Percentiles rank a stretch among this genome's conserved stretches.
Conservation (phyloP, 2,329 filamentous ascomycete genomes). For the Coniochaeta pulveracea region DNA sequence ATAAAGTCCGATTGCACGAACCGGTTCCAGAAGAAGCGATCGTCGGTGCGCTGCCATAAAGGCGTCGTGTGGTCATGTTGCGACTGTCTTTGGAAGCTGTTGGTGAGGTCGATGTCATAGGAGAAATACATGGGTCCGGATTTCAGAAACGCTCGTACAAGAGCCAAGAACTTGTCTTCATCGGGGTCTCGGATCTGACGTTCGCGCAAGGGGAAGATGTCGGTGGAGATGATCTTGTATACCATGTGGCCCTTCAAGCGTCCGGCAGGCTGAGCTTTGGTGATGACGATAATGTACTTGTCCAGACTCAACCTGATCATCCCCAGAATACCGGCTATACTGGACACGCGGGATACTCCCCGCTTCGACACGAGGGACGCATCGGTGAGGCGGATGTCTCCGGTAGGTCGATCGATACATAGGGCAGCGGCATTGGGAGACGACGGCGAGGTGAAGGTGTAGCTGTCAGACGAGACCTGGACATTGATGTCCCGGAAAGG, state of each 20-base stretch:
- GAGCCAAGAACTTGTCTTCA: slow-evolving; percentile 78
- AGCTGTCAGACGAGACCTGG: slow-evolving; percentile 81
- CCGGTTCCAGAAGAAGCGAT: slow-evolving; percentile 98
- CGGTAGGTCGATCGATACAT: slow-evolving; percentile 82
- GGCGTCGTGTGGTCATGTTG: slow-evolving; percentile 60
- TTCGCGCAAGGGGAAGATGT: slow-evolving; percentile 89
- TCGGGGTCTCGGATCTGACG: slow-evolving; percentile 83
- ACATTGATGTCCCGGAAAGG: slow-evolving; percentile 97
- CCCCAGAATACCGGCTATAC: slow-evolving; percentile 88
- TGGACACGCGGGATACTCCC: slow-evolving; percentile 64
- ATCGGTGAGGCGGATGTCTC: slow-evolving; percentile 78
- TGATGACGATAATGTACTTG: slow-evolving; percentile 96
- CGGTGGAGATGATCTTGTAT: slow-evolving; percentile 83
- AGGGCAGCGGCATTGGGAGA: slow-evolving; percentile 80
- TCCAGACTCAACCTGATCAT: slow-evolving; percentile 90
- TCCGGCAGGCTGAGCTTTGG: slow-evolving; percentile 83
- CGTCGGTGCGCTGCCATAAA: slow-evolving; percentile 85
- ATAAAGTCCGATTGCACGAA: slow-evolving; percentile 88
- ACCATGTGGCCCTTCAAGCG: slow-evolving; percentile 92
- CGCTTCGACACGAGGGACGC: slow-evolving; percentile 64
- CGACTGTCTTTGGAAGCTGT: slow-evolving; percentile 89
- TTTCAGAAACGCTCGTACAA: slow-evolving; percentile 74
- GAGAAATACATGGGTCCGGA: slow-evolving; percentile 94
- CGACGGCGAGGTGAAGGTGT: slow-evolving; percentile 93
- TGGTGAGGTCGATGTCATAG: slow-evolving; percentile 93